These are phyloP conservation scores for Ascochyta rabiei DNA, from an alignment of 2,329 filamentous ascomycete genomes.

Conservation along the genomic window DNA sequence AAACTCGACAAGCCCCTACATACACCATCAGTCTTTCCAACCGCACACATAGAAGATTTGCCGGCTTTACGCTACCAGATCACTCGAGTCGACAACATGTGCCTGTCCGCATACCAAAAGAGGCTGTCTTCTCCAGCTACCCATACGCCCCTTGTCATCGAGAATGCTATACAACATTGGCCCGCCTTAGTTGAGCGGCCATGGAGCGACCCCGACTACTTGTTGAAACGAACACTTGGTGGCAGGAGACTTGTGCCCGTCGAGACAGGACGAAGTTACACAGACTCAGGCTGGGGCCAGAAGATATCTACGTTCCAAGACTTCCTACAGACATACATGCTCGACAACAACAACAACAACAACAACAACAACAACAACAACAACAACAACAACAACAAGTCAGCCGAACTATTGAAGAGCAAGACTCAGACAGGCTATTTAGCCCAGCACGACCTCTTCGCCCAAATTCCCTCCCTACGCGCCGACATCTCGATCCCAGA, in stretches of 20 bases:
- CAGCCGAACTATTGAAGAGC: background rate
- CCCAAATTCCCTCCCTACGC: slow-evolving; percentile 77
- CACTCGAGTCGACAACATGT: slow-evolving; percentile 22
- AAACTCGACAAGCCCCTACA: slow-evolving; percentile 8
- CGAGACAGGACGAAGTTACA: slow-evolving; percentile 86
- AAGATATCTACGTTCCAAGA: slow-evolving; percentile 74
- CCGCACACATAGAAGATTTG: background rate
- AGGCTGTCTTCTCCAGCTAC: slow-evolving; percentile 26
- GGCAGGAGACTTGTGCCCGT: slow-evolving; percentile 84
- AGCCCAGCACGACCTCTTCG: slow-evolving; percentile 87
- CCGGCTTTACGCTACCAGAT: slow-evolving; percentile 30
- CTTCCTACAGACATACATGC: slow-evolving; percentile 70
- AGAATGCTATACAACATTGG: slow-evolving; percentile 71
- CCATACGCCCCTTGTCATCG: slow-evolving; percentile 69
- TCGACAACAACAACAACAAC: slow-evolving; percentile 25
- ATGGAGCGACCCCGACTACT: slow-evolving; percentile 78
- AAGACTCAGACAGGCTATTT: slow-evolving; percentile 71
- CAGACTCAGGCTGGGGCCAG: slow-evolving; percentile 84
- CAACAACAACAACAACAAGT: background rate
- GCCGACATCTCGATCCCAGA: slow-evolving; percentile 82
- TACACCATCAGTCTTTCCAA: slow-evolving; percentile 27
- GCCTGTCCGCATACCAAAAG: slow-evolving; percentile 38
- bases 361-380: too few species aligned
- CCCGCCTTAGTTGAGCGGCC: slow-evolving; percentile 71
- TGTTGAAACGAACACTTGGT: slow-evolving; percentile 73